These are phyloP conservation scores for Ogataea corticis DNA, from an alignment of 805 yeast species.

Conservation along the genomic window DNA sequence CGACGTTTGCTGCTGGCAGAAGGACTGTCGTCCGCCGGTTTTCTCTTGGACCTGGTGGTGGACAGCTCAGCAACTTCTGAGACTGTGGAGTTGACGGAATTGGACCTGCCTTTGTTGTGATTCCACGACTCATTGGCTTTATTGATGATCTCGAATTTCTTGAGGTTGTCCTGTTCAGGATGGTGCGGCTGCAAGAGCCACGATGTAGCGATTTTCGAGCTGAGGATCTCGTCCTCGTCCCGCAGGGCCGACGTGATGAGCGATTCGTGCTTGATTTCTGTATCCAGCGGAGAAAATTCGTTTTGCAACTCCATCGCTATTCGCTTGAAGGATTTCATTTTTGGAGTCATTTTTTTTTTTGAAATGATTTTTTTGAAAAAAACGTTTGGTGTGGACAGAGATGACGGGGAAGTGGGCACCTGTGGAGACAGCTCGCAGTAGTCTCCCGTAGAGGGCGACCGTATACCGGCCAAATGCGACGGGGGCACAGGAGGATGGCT, in stretches of 20 bases:
- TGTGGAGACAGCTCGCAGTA: constrained; percentile 2
- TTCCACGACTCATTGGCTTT: constrained; percentile 40
- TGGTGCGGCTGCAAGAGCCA: constrained; percentile 12
- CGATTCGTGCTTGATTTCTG: constrained; percentile 38
- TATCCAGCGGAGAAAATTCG: constrained; percentile 37
- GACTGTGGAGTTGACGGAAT: constrained; percentile 7
- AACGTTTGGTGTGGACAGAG: constrained; percentile 18
- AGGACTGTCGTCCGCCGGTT: constrained; percentile 16
- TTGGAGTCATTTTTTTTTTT: constrained; percentile 33
- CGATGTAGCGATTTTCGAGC: constrained; percentile 15
- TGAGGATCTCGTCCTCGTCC: constrained; percentile 30
- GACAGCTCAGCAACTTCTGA: constrained; percentile 9
- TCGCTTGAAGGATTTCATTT: constrained; percentile 37
- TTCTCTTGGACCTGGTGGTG: constrained; percentile 14
- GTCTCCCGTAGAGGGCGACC: constrained; percentile 7
- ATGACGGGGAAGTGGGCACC: background rate
- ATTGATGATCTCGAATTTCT: constrained; percentile 36
- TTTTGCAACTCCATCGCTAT: constrained; percentile 35
- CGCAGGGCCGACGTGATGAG: constrained; percentile 33
- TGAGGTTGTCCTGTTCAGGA: constrained; percentile 17
- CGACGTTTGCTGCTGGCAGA: constrained; percentile 20
- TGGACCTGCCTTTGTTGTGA: constrained; percentile 21
- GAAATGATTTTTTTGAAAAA: constrained; percentile 34
- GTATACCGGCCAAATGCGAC: background rate
- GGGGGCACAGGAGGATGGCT: background rate